Base-by-base conservation (phyloP, 805 yeast genomes). In the Wickerhamiella siamensis region DNA sequence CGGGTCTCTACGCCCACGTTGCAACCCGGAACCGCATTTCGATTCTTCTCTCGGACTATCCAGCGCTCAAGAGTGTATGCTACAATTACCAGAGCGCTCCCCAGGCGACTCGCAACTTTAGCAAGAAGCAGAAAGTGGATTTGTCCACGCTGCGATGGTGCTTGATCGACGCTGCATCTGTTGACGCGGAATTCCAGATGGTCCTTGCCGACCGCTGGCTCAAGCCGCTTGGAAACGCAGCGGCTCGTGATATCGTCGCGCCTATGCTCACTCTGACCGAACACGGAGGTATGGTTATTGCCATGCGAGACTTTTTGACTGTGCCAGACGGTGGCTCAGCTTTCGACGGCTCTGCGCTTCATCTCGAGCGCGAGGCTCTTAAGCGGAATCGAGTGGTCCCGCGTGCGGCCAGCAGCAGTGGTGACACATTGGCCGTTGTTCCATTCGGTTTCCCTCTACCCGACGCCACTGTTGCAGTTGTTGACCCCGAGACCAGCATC, bases 381-480 rank as follows among this genome's bases (percentile, higher is more conserved):
- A 69, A 83, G 0, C 70, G 83, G 27, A 84, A 84, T 56, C 66
- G 75, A 3, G 83, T 83, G 9, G 71, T 83, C 6, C 21, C 31
- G 14, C 17, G 15, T 20, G 38, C 31, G 2, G 38, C 76, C 67
- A 41, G 70, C 63, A 52, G 79, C 79, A 4, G 70, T 70, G 6
- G 60, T 52, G 46, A 46, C 14, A 41, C 32, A 54, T 51, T 51
- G 50, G 60, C 38, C 39, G 79, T 91, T 0, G 94, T 93, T 15
- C 80, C 95, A 0, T 91, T 88, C 67, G 98, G 98, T 0, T 84
- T 70, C 53, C 97, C 98, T 1, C 59, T 91, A 2, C 95, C 96
- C 0, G 95, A 88, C 62, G 88, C 96, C 0, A 83, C 94, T 0
- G 58, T 88, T 26, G 96, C 96, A 0, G 74, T 91, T 22, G 97